Conservation (phyloP, 495 filamentous ascomycete species). For the Sordaria brevicollis region DNA sequence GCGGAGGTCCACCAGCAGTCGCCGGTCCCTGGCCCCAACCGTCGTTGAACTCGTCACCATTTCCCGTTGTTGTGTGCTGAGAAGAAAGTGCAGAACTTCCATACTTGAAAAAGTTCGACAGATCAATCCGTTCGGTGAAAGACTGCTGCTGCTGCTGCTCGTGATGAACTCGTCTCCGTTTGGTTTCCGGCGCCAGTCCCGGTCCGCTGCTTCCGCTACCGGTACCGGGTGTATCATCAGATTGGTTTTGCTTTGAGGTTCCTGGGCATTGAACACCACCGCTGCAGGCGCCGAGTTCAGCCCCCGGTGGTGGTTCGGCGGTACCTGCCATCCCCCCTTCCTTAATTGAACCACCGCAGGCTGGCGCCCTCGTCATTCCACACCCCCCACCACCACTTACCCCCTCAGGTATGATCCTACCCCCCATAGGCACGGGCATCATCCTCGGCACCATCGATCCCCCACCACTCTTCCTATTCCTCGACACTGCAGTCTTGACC, state of each 20-base stretch:
- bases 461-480: conserved; percentile 10
- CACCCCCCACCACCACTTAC: not conserved
- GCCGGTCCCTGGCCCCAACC: not conserved
- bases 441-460: not conserved
- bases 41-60: not conserved
- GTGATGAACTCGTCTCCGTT: not conserved
- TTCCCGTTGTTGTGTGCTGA: not conserved
- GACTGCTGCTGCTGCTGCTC: not conserved
- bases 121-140: not conserved
- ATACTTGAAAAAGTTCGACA: not conserved
- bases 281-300: not conserved
- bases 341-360: not conserved
- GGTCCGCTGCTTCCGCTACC: not conserved
- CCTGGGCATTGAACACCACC: not conserved
- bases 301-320: not conserved
- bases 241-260: not conserved
- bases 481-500: conserved; percentile 20
- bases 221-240: not conserved
- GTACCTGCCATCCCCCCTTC: not conserved
- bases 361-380: not conserved
- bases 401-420: not conserved
- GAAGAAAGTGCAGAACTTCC: not conserved
- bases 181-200: not conserved
- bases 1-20: not conserved
- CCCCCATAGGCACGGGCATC: not conserved